Conservation (phyloP, 2,329 filamentous ascomycete genomes). For the Arthrobotrys megalospora region DNA sequence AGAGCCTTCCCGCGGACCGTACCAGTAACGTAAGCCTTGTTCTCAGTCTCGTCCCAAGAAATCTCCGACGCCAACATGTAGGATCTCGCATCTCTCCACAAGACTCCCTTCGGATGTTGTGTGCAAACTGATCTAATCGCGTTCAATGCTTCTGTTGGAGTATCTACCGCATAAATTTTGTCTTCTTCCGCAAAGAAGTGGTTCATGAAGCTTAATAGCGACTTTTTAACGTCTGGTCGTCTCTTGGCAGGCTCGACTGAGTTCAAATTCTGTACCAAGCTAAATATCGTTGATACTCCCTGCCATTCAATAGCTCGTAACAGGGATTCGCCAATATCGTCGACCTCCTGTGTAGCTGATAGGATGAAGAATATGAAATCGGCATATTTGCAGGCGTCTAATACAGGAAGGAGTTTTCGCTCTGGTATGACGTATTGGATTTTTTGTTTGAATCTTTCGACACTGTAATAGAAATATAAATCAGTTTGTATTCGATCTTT, state of each 20-base stretch:
- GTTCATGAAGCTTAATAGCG: conserved; percentile 90
- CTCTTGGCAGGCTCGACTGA: conserved; percentile 84
- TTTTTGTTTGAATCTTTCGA: conserved; percentile 96
- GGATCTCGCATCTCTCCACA: conserved; percentile 93
- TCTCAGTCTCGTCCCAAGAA: conserved; percentile 77
- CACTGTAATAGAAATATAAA: conserved; percentile 32
- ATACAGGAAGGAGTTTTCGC: conserved; percentile 76
- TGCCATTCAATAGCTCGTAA: conserved; percentile 91
- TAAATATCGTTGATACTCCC: conserved; percentile 92
- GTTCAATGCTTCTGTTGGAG: conserved; percentile 90
- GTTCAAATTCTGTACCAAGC: conserved; percentile 84
- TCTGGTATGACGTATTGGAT: conserved; percentile 85
- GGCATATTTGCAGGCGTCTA: conserved; percentile 88
- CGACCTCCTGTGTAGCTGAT: conserved; percentile 85
- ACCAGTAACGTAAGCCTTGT: conserved; percentile 81
- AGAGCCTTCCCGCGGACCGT: conserved; percentile 87
- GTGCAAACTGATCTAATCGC: conserved; percentile 92
- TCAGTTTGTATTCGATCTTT: neutral
- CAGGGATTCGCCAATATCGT: conserved; percentile 85
- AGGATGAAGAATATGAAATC: conserved; percentile 92
- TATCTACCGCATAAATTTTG: conserved; percentile 90
- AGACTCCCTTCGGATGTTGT: conserved; percentile 91
- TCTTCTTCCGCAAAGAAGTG: conserved; percentile 95
- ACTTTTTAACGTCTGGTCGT: conserved; percentile 80
- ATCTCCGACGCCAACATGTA: conserved; percentile 94